phyloP scores from a whole-genome alignment of 208 protist species.

The Wallacemonas sp. region DNA sequence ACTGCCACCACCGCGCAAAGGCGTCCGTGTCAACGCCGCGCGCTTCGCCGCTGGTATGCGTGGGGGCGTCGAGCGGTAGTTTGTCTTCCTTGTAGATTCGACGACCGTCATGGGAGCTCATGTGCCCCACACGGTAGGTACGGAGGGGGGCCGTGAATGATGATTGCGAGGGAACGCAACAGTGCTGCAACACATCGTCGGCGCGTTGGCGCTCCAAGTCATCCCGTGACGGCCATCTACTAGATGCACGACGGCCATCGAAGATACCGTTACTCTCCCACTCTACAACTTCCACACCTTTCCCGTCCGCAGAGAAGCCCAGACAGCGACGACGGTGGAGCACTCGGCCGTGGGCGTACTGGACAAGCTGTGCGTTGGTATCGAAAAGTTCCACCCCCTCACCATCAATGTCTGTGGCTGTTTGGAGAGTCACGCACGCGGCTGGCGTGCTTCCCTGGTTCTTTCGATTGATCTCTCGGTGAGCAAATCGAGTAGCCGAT shows the following conservation, averaged over 20 bases:
- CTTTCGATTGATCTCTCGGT: constrained; percentile 26
- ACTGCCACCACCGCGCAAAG: constrained; percentile 29
- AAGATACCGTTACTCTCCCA: constrained; percentile 59
- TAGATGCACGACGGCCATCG: not conserved
- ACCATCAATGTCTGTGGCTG: constrained; percentile 40
- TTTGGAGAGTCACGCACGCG: constrained; percentile 41
- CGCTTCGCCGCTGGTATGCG: not conserved
- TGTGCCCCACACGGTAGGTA: not conserved
- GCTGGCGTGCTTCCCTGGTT: not conserved
- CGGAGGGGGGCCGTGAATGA: constrained; percentile 21
- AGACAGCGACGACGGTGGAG: constrained; percentile 60
- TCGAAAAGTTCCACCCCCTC: constrained; percentile 48
- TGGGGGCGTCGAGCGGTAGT: not conserved
- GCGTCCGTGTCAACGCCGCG: not conserved
- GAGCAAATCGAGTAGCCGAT: constrained; percentile 46
- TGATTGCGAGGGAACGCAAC: constrained; percentile 29
- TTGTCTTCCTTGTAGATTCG: constrained; percentile 7
- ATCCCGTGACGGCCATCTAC: not conserved
- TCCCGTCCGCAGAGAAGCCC: constrained; percentile 73
- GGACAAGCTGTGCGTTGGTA: constrained; percentile 28
- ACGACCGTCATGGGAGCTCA: not conserved
- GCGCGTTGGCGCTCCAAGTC: constrained; percentile 11
- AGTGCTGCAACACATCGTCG: constrained; percentile 20
- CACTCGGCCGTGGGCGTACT: constrained; percentile 25
- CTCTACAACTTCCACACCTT: constrained; percentile 37